phyloP scores from a whole-genome alignment of 2,329 filamentous ascomycete species.

The Podosphaera xanthii region DNA sequence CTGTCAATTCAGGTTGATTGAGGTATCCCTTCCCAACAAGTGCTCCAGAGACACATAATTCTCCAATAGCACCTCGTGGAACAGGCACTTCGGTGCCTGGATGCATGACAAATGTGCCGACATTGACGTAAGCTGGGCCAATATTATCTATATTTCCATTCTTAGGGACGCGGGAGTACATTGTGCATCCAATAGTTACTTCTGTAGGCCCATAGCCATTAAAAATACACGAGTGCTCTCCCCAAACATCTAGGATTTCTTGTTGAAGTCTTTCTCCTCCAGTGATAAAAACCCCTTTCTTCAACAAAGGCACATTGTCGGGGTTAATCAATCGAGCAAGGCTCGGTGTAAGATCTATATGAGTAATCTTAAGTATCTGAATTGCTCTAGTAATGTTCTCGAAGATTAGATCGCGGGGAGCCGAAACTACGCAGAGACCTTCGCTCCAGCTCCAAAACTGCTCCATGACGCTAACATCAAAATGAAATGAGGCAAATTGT shows the following conservation, averaged over 20 bases:
- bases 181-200: slow-evolving; percentile 78
- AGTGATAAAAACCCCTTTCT: slow-evolving; percentile 73
- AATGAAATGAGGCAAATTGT: slow-evolving; percentile 86
- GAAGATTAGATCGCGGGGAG: slow-evolving; percentile 63
- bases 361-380: slow-evolving; percentile 50
- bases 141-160: slow-evolving; percentile 76
- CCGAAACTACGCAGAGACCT: slow-evolving; percentile 63
- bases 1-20: slow-evolving; percentile 54
- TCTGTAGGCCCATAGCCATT: slow-evolving; percentile 88
- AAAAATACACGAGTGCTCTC: slow-evolving; percentile 57
- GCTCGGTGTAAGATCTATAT: slow-evolving; percentile 80
- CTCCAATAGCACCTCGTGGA: slow-evolving; percentile 55
- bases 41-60: slow-evolving; percentile 70
- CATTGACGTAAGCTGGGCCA: slow-evolving; percentile 66
- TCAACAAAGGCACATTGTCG: slow-evolving; percentile 57
- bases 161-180: slow-evolving; percentile 57
- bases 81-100: slow-evolving; percentile 50
- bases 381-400: slow-evolving; percentile 62
- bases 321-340: slow-evolving; percentile 59
- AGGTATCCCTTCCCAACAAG: slow-evolving; percentile 81
- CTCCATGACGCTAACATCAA: slow-evolving; percentile 80
- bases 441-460: slow-evolving; percentile 94
- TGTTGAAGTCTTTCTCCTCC: slow-evolving; percentile 75
- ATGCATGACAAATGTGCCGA: slow-evolving; percentile 57
- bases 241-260: slow-evolving; percentile 75